Base-by-base conservation (phyloP, 139 green algal species). In the Gonium pectorale region DNA sequence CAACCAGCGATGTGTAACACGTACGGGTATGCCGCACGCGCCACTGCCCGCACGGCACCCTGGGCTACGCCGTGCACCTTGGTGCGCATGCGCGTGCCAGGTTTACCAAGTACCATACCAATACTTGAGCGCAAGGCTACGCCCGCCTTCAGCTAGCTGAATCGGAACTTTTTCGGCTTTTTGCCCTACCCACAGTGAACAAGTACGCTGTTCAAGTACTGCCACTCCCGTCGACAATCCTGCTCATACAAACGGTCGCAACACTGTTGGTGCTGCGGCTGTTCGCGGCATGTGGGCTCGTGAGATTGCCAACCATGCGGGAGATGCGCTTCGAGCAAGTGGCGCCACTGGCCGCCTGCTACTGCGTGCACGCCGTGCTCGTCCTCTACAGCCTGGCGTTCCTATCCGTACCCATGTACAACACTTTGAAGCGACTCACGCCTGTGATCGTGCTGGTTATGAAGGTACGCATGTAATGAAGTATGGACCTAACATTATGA, bases 341-440 rank as follows among this genome's bases (percentile, higher is more conserved):
- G 60, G 31, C 19, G 1, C 41, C 77, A 19, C 62, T 83, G 44
- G 51, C 62, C 6, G 37, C 29, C 24, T 74, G 62, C 62, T 85
- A 85, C 44, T 41, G 27, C 35, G 13, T 64, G 26, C 79, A 85
- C 70, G 79, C 79, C 17, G n/a, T 85, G 38, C 63, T 85, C 13
- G 79, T 85, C 43, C 81, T 95, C 35, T 64, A 83, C 41, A 81
- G 26, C 31, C 62, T 94, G 40, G 64, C 64, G 2, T 78, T 77
- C 38, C 44, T 87, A 37, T 71, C 72, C 24, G 73, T 87, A 4
- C 82, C 69, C 22, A 92, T 89, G 88, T 94, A 93, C 81, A 90
- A 77, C 54, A 89, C 89, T 0, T 66, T 95, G 0, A 95, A 94
- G 87, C 71, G 92, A 6, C 67, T 94, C 3, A 93, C 90, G 8